Evolutionary conservation across 2,329 filamentous ascomycete species (phyloP).

Genomic region (Diaporthe vexans): DNA sequence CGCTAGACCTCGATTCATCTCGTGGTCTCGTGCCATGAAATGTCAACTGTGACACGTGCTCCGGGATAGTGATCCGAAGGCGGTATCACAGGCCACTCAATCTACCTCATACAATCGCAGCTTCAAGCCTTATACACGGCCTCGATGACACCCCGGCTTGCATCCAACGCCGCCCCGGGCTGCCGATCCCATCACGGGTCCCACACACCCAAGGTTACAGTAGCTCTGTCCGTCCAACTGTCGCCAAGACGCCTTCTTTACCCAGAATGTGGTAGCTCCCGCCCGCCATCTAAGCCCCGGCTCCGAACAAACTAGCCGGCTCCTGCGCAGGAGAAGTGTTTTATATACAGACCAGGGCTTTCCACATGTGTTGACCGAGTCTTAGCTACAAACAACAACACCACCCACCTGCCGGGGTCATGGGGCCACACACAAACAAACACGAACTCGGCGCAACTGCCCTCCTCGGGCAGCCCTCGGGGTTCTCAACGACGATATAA

Average conservation of each 20-base stretch:
- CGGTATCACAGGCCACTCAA: background rate
- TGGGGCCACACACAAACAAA: background rate
- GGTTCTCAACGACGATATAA: background rate
- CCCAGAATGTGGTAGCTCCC: conserved; percentile 15
- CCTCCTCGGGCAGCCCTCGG: background rate
- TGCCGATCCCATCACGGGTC: background rate
- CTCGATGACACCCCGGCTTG: background rate
- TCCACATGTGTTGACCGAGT: background rate
- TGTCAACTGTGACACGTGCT: background rate
- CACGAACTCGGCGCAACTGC: background rate
- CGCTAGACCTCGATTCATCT: background rate
- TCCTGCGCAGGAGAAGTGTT: background rate
- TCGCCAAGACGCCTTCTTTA: conserved; percentile 6
- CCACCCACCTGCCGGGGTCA: background rate
- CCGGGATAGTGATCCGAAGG: background rate
- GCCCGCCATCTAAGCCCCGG: background rate
- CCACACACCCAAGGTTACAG: background rate
- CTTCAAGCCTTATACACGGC: background rate
- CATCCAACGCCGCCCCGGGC: background rate
- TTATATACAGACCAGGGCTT: background rate
- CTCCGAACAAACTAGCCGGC: background rate
- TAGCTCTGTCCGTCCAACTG: background rate
- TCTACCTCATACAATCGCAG: background rate
- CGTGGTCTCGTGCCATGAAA: background rate
- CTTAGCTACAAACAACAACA: background rate